Base-by-base conservation (phyloP, 306 rosid genomes). In the Sicyos edulis region DNA sequence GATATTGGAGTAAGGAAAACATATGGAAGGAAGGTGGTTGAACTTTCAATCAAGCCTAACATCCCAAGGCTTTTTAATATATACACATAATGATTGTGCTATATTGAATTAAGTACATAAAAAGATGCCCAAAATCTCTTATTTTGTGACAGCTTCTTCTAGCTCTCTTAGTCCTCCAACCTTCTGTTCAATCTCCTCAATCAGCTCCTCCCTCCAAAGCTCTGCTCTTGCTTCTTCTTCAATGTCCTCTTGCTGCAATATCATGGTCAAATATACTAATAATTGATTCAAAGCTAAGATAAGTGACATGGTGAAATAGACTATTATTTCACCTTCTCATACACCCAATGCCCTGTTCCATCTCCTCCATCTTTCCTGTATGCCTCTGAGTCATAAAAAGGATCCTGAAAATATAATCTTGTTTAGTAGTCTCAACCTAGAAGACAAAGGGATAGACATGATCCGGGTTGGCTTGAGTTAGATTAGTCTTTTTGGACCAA, bases 351-450 rank as follows among this genome's bases (percentile, higher is more conserved):
- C 44, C 44, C 44, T 37, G 44, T 37, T 37, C 44, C 44, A 37
- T 37, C 44, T 37, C 92, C 92, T 70, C 99, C 99, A 80, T 93
- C 99, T 75, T 81, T 83, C 49, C 95, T 87, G 10, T 93, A 93
- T 7, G 72, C 55, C 59, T 93, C 95, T 10, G 97, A 91, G 64
- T 93, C 92, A 15, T 93, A 93, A 59, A 75, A 93, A 15, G 97
- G 97, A 77, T 93, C 99, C 99, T 91, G 74, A 57, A 67, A 81
- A 61, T 80, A 79, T 14, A 6, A 37, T 37, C 44, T 37, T 37
- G 37, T 6, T 37, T 7, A 37, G 8, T 7, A 5, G 6, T 37
- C 44, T 37, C 44, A 5, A 40, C 49, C 20, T 0, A 2, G 32
- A 49, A 68, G 4, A 6, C 1, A n/a, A 12, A n/a, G 16, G 22